A percentile compares a stretch with the other conserved stretches of the same genome.
Evolutionary conservation across 768 basidiomycete species (phyloP).

Genomic region (Chiua virens): DNA sequence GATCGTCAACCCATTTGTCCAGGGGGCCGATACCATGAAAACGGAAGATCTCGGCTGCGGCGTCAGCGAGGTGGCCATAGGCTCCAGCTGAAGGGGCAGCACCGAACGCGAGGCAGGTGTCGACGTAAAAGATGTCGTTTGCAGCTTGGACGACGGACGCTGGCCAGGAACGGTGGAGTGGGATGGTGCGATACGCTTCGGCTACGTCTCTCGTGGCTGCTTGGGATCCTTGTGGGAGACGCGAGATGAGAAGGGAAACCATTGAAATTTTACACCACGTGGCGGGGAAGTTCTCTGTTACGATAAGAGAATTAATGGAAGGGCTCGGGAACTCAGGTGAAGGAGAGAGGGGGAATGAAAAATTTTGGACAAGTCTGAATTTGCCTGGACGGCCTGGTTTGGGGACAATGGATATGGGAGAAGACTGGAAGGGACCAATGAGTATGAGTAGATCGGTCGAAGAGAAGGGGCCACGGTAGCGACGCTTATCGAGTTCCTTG

Average conservation of each 20-base stretch:
- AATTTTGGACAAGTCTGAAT: not conserved
- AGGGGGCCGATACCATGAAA: not conserved
- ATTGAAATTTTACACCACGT: slow-evolving; percentile 45
- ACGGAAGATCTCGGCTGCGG: not conserved
- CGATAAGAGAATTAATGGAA: slow-evolving; percentile 37
- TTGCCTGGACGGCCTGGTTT: not conserved
- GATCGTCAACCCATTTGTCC: too few species aligned
- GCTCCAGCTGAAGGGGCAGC: not conserved
- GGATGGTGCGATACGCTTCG: too few species aligned
- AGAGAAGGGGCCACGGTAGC: too few species aligned
- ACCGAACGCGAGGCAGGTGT: slow-evolving; percentile 1
- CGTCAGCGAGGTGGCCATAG: slow-evolving; percentile 8
- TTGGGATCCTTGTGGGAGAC: slow-evolving; percentile 26
- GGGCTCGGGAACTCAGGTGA: slow-evolving; percentile 12
- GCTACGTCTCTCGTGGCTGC: slow-evolving; percentile 18
- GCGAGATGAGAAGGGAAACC: slow-evolving; percentile 22
- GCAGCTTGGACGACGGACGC: not conserved
- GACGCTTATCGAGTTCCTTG: too few species aligned
- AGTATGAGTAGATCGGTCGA: too few species aligned
- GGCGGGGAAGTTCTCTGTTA: slow-evolving; percentile 36
- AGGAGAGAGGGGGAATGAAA: slow-evolving; percentile 22
- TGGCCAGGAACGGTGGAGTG: not conserved
- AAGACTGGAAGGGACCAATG: not conserved
- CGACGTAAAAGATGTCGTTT: slow-evolving; percentile 18
- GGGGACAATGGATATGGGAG: not conserved